phyloP scores from a whole-genome alignment of 75 land plant genomes.

The Larix kaempferi region DNA sequence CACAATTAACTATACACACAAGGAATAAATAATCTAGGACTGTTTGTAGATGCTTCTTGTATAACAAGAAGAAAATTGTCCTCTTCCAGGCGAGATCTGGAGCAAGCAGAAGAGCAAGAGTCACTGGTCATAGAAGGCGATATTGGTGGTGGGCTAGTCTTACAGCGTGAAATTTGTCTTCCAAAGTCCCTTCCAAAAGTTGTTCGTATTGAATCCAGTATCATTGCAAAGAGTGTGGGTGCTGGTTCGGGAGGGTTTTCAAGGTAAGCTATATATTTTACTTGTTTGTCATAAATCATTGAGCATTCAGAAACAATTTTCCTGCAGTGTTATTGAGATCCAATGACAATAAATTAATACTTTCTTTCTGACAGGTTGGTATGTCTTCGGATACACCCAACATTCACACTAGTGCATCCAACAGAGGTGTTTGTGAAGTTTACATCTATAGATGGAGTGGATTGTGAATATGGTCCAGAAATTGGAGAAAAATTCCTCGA shows the following conservation, averaged over 20 bases:
- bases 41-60: background rate
- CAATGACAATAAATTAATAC: background rate
- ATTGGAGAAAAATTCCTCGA: slow-evolving; percentile 46
- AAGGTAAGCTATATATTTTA: slow-evolving; percentile 40
- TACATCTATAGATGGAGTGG: slow-evolving; percentile 63
- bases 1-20: background rate
- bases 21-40: background rate
- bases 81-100: slow-evolving; percentile 38
- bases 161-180: slow-evolving; percentile 51
- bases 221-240: slow-evolving; percentile 76
- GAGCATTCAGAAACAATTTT: background rate
- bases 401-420: slow-evolving; percentile 67
- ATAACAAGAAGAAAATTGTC: background rate
- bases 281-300: slow-evolving; percentile 1
- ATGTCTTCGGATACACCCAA: slow-evolving; percentile 84
- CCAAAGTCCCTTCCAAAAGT: slow-evolving; percentile 41
- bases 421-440: slow-evolving; percentile 66
- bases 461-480: slow-evolving; percentile 62
- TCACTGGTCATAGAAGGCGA: slow-evolving; percentile 63
- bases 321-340: slow-evolving; percentile 3
- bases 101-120: slow-evolving; percentile 54
- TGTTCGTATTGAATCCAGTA: slow-evolving; percentile 52
- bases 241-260: slow-evolving; percentile 99
- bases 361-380: slow-evolving; percentile 49
- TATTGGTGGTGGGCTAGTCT: slow-evolving; percentile 77